These are phyloP conservation scores for Fusarium equiseti DNA, from an alignment of 2,329 filamentous ascomycete genomes.

Conservation along the genomic window DNA sequence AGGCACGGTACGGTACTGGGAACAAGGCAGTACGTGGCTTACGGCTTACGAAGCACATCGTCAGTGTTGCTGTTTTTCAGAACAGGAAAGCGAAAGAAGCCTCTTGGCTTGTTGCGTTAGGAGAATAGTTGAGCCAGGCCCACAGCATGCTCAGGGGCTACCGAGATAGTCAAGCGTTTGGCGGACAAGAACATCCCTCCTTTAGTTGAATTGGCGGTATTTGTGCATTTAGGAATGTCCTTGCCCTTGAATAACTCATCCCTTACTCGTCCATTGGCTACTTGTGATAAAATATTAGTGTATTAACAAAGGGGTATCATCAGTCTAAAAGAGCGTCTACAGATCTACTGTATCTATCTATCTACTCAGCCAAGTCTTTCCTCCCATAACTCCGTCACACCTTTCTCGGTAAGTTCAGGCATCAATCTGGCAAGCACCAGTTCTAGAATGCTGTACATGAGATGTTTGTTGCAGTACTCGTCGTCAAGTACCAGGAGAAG, in stretches of 20 bases:
- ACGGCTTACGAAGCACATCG: constrained; percentile 10
- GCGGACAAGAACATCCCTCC: constrained; percentile 37
- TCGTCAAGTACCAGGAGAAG: constrained; percentile 83
- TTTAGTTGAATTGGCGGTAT: constrained; percentile 46
- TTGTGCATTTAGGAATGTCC: constrained; percentile 46
- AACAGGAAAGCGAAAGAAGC: background rate
- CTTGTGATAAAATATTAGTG: background rate
- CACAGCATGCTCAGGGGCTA: background rate
- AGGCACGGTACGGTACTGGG: constrained; percentile 36
- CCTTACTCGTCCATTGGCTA: background rate
- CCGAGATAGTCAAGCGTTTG: constrained; percentile 20
- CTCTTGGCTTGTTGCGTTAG: background rate
- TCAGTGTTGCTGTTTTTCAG: background rate
- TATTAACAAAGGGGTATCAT: constrained; percentile 41
- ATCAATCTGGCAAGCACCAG: constrained; percentile 83
- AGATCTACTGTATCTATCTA: constrained; percentile 3
- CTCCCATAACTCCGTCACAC: constrained; percentile 77
- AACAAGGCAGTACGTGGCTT: constrained; percentile 12
- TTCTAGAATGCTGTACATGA: constrained; percentile 86
- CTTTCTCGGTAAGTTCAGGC: constrained; percentile 83
- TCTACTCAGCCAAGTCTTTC: constrained; percentile 68
- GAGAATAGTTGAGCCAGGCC: background rate
- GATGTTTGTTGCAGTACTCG: constrained; percentile 90
- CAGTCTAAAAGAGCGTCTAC: constrained; percentile 25
- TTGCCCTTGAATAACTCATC: constrained; percentile 34